phyloP scores from a whole-genome alignment of 1,284 basidiomycete genomes.

The Xanthoconium separans region DNA sequence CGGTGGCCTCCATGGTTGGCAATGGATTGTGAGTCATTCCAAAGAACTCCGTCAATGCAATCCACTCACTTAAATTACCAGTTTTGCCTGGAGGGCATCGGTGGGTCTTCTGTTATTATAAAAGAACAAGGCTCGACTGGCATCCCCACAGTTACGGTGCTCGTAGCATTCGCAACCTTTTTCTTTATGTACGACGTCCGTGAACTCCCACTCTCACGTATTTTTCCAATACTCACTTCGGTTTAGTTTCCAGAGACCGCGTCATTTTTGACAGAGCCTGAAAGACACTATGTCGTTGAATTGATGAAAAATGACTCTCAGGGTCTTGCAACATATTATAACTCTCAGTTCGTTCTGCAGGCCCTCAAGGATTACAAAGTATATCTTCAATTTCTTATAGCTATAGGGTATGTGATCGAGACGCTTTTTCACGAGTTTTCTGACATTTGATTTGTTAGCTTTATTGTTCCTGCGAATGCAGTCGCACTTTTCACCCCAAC shows the following conservation, averaged over 20 bases:
- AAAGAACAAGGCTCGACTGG: not conserved
- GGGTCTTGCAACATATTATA: conserved; percentile 33
- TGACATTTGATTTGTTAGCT: conserved; percentile 21
- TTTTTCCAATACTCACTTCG: not conserved
- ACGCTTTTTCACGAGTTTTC: not conserved
- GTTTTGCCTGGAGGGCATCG: conserved; percentile 35
- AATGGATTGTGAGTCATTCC: conserved; percentile 43
- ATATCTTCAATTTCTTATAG: conserved; percentile 42
- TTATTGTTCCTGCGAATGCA: conserved; percentile 50
- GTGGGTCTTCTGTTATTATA: not conserved
- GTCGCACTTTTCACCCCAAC: conserved; percentile 57
- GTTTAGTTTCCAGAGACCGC: conserved; percentile 44
- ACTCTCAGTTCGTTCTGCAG: conserved; percentile 37
- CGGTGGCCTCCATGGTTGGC: conserved; percentile 40
- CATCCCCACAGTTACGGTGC: conserved; percentile 33
- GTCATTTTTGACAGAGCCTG: conserved; percentile 38
- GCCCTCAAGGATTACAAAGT: conserved; percentile 42
- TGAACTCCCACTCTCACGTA: not conserved
- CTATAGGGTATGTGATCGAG: conserved; percentile 35
- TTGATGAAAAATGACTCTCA: conserved; percentile 39
- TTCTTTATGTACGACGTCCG: conserved; percentile 44
- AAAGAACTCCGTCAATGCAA: too few species aligned
- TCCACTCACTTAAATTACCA: conserved; percentile 9
- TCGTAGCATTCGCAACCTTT: conserved; percentile 37
- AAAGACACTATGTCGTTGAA: conserved; percentile 33